Evolutionary conservation across 225 moss, liverwort and hornwort species (phyloP).

Genomic region (Asterella californica): DNA sequence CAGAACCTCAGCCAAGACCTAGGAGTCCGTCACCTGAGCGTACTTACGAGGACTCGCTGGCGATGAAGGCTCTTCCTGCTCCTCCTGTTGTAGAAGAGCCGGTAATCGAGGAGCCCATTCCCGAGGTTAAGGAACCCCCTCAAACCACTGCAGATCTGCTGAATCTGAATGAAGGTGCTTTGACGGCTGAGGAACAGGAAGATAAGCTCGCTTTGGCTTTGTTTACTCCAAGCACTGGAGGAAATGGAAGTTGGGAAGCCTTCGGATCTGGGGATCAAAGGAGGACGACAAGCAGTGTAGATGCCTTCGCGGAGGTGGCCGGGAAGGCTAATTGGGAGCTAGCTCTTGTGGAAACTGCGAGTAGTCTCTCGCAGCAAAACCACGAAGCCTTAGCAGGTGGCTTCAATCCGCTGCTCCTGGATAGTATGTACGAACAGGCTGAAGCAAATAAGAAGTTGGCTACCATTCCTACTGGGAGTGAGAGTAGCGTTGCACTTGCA

Average conservation of each 20-base stretch:
- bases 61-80: constrained; percentile 51
- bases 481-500: constrained; percentile 75
- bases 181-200: constrained; percentile 67
- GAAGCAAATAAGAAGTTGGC: constrained; percentile 59
- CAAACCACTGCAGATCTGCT: constrained; percentile 58
- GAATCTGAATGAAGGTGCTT: constrained; percentile 59
- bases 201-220: constrained; percentile 82
- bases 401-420: constrained; percentile 77
- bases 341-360: constrained; percentile 80
- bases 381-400: constrained; percentile 73
- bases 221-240: constrained; percentile 56
- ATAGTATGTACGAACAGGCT: constrained; percentile 95
- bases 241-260: constrained; percentile 61
- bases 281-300: constrained; percentile 6
- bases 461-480: constrained; percentile 60
- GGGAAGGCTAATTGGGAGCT: constrained; percentile 96
- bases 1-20: constrained; percentile 61
- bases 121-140: constrained; percentile 23
- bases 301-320: constrained; percentile 23
- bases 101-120: constrained; percentile 33
- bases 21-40: constrained; percentile 44
- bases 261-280: constrained; percentile 42
- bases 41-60: constrained; percentile 43
- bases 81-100: constrained; percentile 45
- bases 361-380: constrained; percentile 63